A percentile compares a stretch with the other conserved stretches of the same genome.
Conservation (phyloP, 495 filamentous ascomycete species). For the Xylaria telfairii region DNA sequence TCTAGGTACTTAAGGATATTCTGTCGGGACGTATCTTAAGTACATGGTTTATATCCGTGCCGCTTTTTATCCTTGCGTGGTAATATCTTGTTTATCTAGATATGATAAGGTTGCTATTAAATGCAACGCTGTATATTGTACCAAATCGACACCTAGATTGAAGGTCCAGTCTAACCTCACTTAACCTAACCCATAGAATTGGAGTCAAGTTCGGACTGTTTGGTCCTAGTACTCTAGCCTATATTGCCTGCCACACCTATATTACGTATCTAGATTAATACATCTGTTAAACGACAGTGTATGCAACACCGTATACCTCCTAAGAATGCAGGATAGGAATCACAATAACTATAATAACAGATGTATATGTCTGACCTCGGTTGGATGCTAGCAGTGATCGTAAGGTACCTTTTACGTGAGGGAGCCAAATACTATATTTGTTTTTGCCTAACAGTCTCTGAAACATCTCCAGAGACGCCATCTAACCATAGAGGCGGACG, state of each 20-base stretch:
- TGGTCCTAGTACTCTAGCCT: neutral
- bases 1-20: neutral
- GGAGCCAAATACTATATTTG: no score
- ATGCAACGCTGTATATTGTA: neutral
- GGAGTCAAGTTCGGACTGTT: neutral
- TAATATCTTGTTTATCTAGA: neutral
- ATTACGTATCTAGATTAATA: neutral
- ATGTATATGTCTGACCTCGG: no score
- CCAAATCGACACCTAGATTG: neutral
- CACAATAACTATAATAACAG: no score
- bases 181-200: slow-evolving; percentile 19
- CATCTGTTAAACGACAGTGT: neutral
- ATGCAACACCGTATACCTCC: neutral
- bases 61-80: neutral
- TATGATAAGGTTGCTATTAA: neutral
- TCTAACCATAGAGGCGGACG: no score
- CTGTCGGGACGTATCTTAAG: neutral
- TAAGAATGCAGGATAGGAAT: neutral
- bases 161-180: neutral
- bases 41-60: neutral
- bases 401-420: no score
- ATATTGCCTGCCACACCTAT: slow-evolving; percentile 4
- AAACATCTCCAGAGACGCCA: no score
- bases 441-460: no score
- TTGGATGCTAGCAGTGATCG: no score